Conservation (phyloP, 345 rosid species). For the Euphorbia pulcherrima region DNA sequence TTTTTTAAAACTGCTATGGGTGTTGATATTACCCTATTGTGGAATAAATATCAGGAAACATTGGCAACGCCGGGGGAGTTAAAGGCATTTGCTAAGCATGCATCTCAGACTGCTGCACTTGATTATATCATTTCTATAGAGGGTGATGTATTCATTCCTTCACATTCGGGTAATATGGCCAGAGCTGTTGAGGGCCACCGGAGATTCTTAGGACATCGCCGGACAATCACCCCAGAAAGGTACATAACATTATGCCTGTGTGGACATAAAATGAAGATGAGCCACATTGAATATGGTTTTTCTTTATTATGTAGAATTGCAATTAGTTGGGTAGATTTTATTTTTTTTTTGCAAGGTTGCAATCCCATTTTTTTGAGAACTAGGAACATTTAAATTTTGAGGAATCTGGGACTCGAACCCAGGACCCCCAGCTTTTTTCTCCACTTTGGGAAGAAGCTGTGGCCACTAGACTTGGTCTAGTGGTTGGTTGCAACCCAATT, state of each 20-base stretch:
- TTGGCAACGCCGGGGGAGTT: conserved; percentile 61
- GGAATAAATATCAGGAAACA: conserved; percentile 50
- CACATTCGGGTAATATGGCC: conserved; percentile 97
- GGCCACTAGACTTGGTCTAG: no score
- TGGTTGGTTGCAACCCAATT: no score
- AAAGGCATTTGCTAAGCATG: conserved; percentile 54
- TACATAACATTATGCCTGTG: conserved; percentile 18
- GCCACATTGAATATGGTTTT: not conserved
- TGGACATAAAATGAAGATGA: not conserved
- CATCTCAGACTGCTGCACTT: conserved; percentile 83
- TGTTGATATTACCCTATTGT: conserved; percentile 10
- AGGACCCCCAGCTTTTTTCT: no score
- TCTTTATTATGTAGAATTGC: not conserved
- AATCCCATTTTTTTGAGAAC: not conserved
- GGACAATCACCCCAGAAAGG: conserved; percentile 86
- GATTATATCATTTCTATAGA: conserved; percentile 86
- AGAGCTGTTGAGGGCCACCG: conserved; percentile 97
- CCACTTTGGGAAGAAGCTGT: no score
- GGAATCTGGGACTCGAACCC: no score
- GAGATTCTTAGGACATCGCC: conserved; percentile 82
- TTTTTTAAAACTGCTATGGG: conserved; percentile 2
- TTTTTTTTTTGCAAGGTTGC: not conserved
- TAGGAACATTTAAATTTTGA: not conserved
- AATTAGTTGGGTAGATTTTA: not conserved
- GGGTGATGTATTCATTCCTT: conserved; percentile 82